Conservation (phyloP, 2,329 filamentous ascomycete species). For the Stachybotrys chlorohalonatus region DNA sequence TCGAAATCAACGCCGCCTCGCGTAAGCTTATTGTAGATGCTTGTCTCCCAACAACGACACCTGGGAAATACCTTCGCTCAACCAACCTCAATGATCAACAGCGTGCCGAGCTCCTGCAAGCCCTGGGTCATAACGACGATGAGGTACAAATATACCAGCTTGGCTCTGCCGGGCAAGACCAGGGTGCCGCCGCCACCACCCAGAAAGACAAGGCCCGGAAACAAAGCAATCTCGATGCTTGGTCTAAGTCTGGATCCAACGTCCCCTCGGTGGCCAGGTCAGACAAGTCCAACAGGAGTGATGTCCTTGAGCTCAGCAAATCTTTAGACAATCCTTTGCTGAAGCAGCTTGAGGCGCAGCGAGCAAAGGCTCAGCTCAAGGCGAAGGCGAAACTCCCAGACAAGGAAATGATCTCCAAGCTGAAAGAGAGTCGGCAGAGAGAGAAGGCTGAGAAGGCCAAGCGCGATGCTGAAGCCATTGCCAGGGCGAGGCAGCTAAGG, state of each 20-base stretch:
- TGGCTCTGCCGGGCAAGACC: conserved; percentile 17
- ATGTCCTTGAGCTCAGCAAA: conserved; percentile 35
- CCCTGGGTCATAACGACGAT: conserved; percentile 50
- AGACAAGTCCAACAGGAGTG: conserved; percentile 33
- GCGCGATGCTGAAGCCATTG: conserved; percentile 63
- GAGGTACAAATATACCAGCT: conserved; percentile 39
- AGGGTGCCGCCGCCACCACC: conserved; percentile 9
- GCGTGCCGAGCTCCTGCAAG: conserved; percentile 69
- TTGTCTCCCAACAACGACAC: conserved; percentile 45
- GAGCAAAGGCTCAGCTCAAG: conserved; percentile 19
- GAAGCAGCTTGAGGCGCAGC: conserved; percentile 33
- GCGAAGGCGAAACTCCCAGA: conserved; percentile 21
- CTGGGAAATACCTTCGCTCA: conserved; percentile 49
- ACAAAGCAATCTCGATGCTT: conserved; percentile 52
- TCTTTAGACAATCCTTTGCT: conserved; percentile 38
- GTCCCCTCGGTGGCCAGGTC: conserved; percentile 14
- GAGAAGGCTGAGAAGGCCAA: conserved; percentile 68
- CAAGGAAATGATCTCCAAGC: conserved; percentile 26
- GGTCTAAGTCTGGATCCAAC: conserved; percentile 42
- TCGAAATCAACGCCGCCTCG: conserved; percentile 57
- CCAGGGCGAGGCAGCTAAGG: conserved; percentile 47
- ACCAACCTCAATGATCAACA: conserved; percentile 78
- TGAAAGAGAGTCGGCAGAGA: conserved; percentile 65
- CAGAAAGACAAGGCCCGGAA: conserved; percentile 35
- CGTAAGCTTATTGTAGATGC: conserved; percentile 56